Conservation (phyloP, 2,329 filamentous ascomycete species). For the Ascochyta viciae-villosae region DNA sequence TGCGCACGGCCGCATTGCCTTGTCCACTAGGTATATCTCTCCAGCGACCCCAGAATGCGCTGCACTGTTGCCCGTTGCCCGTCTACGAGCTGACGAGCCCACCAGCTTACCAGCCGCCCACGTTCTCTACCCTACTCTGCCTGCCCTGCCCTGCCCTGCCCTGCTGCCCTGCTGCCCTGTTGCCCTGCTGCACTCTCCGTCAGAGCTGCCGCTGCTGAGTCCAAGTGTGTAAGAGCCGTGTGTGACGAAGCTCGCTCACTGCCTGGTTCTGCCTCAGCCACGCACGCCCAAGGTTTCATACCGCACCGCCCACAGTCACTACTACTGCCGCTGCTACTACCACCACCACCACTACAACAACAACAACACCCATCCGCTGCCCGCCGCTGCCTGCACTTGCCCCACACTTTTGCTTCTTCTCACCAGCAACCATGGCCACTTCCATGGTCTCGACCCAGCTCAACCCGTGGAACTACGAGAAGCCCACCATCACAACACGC, state of each 20-base stretch:
- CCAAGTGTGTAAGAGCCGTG: slow-evolving; percentile 19
- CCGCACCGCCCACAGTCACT: slow-evolving; percentile 1
- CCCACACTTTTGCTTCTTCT: slow-evolving; percentile 11
- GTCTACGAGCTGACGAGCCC: slow-evolving; percentile 6
- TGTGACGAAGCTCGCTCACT: slow-evolving; percentile 33
- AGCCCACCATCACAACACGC: slow-evolving; percentile 34
- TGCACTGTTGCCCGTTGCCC: slow-evolving; percentile 9
- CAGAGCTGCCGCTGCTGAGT: slow-evolving; percentile 18
- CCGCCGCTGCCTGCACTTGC: slow-evolving; percentile 7
- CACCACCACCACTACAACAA: slow-evolving; percentile 9
- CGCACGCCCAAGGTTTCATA: slow-evolving; percentile 43
- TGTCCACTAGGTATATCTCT: slow-evolving; percentile 15
- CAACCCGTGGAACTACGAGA: slow-evolving; percentile 49
- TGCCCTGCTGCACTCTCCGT: slow-evolving; percentile 4
- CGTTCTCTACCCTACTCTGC: slow-evolving; percentile 9
- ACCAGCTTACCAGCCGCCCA: slow-evolving; percentile 14
- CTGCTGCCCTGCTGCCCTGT: too few species aligned
- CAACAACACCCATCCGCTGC: slow-evolving; percentile 22
- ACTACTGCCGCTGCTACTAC: slow-evolving; percentile 8
- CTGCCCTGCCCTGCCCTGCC: too few species aligned
- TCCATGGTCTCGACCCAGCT: slow-evolving; percentile 43
- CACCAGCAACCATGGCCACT: slow-evolving; percentile 38
- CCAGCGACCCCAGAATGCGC: slow-evolving; percentile 3
- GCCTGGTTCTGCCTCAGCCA: slow-evolving; percentile 26
- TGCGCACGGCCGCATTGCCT: slow-evolving; percentile 13